phyloP scores from a whole-genome alignment of 257 asterid genomes.

The Orobanche coerulescens region DNA sequence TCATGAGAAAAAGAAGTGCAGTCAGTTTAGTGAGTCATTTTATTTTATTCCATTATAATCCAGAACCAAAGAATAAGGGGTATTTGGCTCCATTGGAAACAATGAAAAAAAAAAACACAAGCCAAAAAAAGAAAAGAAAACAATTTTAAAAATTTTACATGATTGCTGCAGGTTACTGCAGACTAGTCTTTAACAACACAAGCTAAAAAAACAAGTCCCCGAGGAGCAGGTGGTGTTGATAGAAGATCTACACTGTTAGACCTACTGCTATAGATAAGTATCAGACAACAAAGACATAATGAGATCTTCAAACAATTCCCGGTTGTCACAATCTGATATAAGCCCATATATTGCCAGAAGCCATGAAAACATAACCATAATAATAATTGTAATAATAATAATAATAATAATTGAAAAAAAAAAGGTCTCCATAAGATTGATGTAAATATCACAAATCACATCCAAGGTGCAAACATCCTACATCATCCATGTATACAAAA shows the following conservation, averaged over 20 bases:
- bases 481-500: slow-evolving; percentile 42
- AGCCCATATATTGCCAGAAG: slow-evolving; percentile 25
- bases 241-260: neutral
- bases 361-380: slow-evolving; percentile 2
- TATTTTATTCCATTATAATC: too few species aligned
- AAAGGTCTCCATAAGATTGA: neutral
- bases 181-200: neutral
- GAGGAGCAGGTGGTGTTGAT: neutral
- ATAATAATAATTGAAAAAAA: neutral
- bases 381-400: too few species aligned
- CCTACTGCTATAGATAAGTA: neutral
- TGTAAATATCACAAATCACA: too few species aligned
- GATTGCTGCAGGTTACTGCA: neutral
- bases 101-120: neutral
- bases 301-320: slow-evolving; percentile 13
- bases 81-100: too few species aligned
- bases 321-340: slow-evolving; percentile 22
- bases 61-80: too few species aligned
- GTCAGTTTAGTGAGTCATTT: too few species aligned
- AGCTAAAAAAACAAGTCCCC: neutral
- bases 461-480: slow-evolving; percentile 36
- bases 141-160: neutral
- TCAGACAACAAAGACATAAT: slow-evolving; percentile 6
- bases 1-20: too few species aligned
- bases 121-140: neutral